Percentiles rank a stretch among this genome's conserved stretches.
Evolutionary conservation across 2,329 filamentous ascomycete species (phyloP).

Genomic region (Pleomassaria siparia): DNA sequence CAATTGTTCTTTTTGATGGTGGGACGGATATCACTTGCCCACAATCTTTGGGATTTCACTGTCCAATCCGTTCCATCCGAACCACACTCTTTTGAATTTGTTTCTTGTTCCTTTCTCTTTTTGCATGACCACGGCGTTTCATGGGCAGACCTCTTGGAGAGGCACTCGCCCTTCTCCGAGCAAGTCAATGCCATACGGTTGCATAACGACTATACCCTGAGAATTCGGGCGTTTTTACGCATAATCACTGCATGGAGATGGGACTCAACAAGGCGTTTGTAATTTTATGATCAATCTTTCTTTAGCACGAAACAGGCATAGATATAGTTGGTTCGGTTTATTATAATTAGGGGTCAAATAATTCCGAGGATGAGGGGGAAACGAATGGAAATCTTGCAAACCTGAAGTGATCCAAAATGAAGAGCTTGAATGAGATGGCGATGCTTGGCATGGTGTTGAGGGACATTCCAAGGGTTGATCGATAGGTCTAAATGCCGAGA

Average conservation of each 20-base stretch:
- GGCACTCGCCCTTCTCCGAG: not conserved
- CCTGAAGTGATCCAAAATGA: not conserved
- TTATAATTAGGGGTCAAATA: not conserved
- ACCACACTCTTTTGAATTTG: slow-evolving; percentile 6
- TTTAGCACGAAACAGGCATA: too few species aligned
- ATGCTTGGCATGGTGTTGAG: slow-evolving; percentile 7
- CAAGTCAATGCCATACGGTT: not conserved
- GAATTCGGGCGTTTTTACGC: not conserved
- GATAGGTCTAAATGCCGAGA: not conserved
- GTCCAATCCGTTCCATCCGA: not conserved
- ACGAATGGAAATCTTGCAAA: not conserved
- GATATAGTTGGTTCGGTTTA: too few species aligned
- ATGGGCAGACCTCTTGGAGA: not conserved
- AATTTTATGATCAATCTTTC: not conserved
- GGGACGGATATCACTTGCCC: not conserved
- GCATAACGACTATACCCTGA: slow-evolving; percentile 3
- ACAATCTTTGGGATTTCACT: not conserved
- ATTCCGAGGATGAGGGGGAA: not conserved
- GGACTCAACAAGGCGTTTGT: not conserved
- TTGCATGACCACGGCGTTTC: slow-evolving; percentile 9
- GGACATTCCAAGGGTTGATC: too few species aligned
- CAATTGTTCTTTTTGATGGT: not conserved
- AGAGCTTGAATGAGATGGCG: not conserved
- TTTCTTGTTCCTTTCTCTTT: slow-evolving; percentile 4
- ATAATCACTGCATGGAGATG: not conserved